phyloP scores from a whole-genome alignment of 2,329 filamentous ascomycete species.

The Colletotrichum magnum region DNA sequence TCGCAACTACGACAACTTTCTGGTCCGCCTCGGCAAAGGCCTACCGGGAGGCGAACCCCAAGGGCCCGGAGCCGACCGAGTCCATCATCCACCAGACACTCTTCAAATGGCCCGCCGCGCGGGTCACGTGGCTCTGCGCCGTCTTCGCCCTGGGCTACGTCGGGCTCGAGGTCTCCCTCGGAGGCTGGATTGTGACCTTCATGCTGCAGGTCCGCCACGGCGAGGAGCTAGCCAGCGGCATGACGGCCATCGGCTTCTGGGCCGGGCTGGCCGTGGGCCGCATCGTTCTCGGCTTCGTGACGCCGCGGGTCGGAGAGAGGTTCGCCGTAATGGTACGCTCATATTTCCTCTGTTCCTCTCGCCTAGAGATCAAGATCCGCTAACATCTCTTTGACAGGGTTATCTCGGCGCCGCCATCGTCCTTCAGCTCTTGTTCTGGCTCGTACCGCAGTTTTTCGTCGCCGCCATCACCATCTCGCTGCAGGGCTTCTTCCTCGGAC shows the following conservation, averaged over 20 bases:
- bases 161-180: conserved; percentile 81
- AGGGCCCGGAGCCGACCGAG: conserved; percentile 12
- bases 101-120: background rate
- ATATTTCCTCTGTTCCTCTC: no score
- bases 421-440: conserved; percentile 82
- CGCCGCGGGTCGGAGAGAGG: conserved; percentile 65
- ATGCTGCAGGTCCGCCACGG: conserved; percentile 83
- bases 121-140: conserved; percentile 75
- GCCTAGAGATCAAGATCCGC: no score
- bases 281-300: conserved; percentile 81
- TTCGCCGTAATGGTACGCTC: conserved; percentile 11
- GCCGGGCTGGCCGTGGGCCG: conserved; percentile 83
- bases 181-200: conserved; percentile 86
- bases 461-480: conserved; percentile 79
- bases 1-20: conserved; percentile 68
- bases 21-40: conserved; percentile 71
- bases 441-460: conserved; percentile 82
- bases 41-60: conserved; percentile 60
- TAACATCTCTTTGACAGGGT: conserved; percentile 47
- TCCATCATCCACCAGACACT: conserved; percentile 13
- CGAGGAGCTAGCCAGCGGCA: conserved; percentile 77
- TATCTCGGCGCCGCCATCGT: conserved; percentile 76
- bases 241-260: conserved; percentile 87
- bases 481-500: conserved; percentile 84
- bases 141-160: conserved; percentile 84